Conservation (phyloP, 805 yeast genomes). For the Ogataea siamensis region DNA sequence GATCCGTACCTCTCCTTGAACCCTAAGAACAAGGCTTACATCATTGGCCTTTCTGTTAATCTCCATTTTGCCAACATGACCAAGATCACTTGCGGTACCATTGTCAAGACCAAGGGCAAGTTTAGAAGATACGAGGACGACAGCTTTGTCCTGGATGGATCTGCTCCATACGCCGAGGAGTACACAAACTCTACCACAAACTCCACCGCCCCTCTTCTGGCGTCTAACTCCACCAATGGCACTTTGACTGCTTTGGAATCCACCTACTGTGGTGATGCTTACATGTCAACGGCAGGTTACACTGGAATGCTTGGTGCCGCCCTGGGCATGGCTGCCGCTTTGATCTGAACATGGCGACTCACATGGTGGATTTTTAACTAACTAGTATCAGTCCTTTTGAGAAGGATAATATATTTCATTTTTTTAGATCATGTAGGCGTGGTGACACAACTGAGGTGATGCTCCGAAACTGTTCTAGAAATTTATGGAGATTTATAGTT, state of each 20-base stretch:
- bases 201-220: slow-evolving; percentile 5
- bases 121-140: slow-evolving; percentile 27
- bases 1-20: slow-evolving; percentile 68
- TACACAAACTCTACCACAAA: slow-evolving; percentile 13
- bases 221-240: slow-evolving; percentile 18
- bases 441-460: background rate
- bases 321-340: slow-evolving; percentile 25
- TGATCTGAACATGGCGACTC: slow-evolving; percentile 15
- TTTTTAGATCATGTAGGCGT: slow-evolving; percentile 6
- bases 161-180: slow-evolving; percentile 1
- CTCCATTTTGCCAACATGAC: slow-evolving; percentile 56
- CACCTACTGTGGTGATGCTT: slow-evolving; percentile 25
- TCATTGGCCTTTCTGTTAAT: slow-evolving; percentile 56
- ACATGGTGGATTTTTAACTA: background rate
- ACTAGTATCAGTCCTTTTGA: slow-evolving; percentile 5
- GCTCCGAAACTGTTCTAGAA: background rate
- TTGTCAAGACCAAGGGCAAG: slow-evolving; percentile 36
- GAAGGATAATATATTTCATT: slow-evolving; percentile 16
- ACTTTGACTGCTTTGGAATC: slow-evolving; percentile 18
- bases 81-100: slow-evolving; percentile 63
- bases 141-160: slow-evolving; percentile 14
- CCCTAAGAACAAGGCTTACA: slow-evolving; percentile 51
- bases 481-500: background rate
- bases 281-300: slow-evolving; percentile 13
- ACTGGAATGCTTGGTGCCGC: slow-evolving; percentile 23